Conservation (phyloP, 2,329 filamentous ascomycete species). For the Aspergillus spinulosporus region DNA sequence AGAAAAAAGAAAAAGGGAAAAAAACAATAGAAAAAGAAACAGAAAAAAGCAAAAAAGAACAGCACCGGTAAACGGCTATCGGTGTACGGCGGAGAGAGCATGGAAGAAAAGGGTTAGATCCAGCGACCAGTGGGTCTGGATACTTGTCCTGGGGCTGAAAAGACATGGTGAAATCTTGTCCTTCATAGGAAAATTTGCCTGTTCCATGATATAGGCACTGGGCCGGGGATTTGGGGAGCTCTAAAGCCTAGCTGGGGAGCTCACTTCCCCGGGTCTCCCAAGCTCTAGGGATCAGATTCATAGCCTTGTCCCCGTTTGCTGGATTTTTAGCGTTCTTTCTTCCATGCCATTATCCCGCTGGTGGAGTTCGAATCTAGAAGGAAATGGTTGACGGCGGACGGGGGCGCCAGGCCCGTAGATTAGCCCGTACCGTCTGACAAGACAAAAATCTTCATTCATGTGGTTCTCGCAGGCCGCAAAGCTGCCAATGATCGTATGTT, state of each 20-base stretch:
- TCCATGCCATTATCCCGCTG: slow-evolving; percentile 3
- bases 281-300: slow-evolving; percentile 7
- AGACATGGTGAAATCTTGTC: slow-evolving; percentile 6
- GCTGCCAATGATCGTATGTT: slow-evolving; percentile 9
- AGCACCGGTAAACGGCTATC: slow-evolving; percentile 1
- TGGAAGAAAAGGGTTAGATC: slow-evolving; percentile 11
- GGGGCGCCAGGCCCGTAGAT: background rate
- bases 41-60: background rate
- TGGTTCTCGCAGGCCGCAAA: background rate
- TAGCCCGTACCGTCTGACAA: slow-evolving; percentile 8
- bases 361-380: slow-evolving; percentile 10
- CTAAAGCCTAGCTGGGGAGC: slow-evolving; percentile 8
- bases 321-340: slow-evolving; percentile 5
- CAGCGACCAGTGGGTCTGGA: slow-evolving; percentile 16
- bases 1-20: background rate
- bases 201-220: background rate
- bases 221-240: slow-evolving; percentile 1
- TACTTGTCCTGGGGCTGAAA: slow-evolving; percentile 23
- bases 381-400: slow-evolving; percentile 7
- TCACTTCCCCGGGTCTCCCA: slow-evolving; percentile 16
- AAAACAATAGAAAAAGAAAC: background rate
- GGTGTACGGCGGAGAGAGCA: background rate
- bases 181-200: background rate
- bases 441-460: slow-evolving; percentile 2
- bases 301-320: slow-evolving; percentile 18